A percentile compares a stretch with the other conserved stretches of the same genome.
These are phyloP conservation scores for Rostrohypoxylon terebratum DNA, from an alignment of 495 filamentous ascomycete species.

Conservation along the genomic window DNA sequence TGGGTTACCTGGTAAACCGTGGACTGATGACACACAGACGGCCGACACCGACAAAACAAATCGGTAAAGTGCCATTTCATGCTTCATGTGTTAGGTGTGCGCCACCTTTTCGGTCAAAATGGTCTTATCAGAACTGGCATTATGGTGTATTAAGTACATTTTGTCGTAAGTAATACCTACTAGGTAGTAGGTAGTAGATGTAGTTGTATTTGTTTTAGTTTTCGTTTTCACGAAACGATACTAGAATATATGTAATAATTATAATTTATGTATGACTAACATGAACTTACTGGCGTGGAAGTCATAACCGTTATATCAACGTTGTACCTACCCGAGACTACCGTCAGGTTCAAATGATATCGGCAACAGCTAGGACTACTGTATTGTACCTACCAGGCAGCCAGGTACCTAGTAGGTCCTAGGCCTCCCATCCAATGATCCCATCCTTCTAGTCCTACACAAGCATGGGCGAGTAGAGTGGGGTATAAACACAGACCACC, in stretches of 20 bases:
- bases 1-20: constrained; percentile 40
- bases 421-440: no score
- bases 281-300: background rate
- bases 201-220: background rate
- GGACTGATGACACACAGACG: constrained; percentile 33
- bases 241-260: background rate
- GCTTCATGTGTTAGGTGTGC: constrained; percentile 16
- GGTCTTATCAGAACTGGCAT: background rate
- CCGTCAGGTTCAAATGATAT: no score
- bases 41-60: constrained; percentile 31
- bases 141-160: no score
- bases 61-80: constrained; percentile 21
- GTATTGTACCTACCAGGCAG: no score
- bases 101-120: constrained; percentile 3
- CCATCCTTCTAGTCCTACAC: background rate
- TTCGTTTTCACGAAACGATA: no score
- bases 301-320: background rate
- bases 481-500: constrained; percentile 3
- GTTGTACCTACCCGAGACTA: background rate
- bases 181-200: background rate
- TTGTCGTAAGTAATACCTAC: no score
- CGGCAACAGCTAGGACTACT: no score
- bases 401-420: no score
- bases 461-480: background rate
- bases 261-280: no score